Conservation (phyloP, 345 rosid genomes). For the Cardamine occulta region DNA sequence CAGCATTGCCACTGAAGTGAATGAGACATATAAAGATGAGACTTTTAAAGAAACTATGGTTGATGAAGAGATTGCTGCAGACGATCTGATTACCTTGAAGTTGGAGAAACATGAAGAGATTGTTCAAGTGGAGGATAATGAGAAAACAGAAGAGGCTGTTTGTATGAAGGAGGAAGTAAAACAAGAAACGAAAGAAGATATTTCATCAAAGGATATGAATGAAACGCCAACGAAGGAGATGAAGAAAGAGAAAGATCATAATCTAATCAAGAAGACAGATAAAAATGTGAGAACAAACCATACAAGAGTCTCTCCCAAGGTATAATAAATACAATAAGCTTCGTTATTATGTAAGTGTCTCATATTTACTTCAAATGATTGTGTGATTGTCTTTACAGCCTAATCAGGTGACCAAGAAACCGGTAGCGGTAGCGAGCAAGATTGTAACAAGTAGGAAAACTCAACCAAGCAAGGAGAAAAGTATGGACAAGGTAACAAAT, state of each 20-base stretch:
- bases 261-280: slow-evolving; percentile 35
- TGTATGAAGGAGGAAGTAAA: slow-evolving; percentile 18
- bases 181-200: slow-evolving; percentile 36
- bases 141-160: slow-evolving; percentile 39
- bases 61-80: slow-evolving; percentile 15
- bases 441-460: slow-evolving; percentile 13
- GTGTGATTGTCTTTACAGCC: slow-evolving; percentile 43
- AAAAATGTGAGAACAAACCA: slow-evolving; percentile 39
- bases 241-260: slow-evolving; percentile 40
- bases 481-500: slow-evolving; percentile 24
- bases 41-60: slow-evolving; percentile 47
- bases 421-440: not conserved
- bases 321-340: slow-evolving; percentile 30
- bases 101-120: slow-evolving; percentile 47
- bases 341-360: not conserved
- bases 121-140: slow-evolving; percentile 25
- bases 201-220: slow-evolving; percentile 26
- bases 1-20: slow-evolving; percentile 42
- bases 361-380: not conserved
- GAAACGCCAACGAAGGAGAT: slow-evolving; percentile 37
- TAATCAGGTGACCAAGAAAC: slow-evolving; percentile 44
- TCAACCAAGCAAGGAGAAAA: slow-evolving; percentile 36
- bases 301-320: slow-evolving; percentile 57
- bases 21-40: slow-evolving; percentile 24
- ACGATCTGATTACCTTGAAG: slow-evolving; percentile 14